Evolutionary conservation across 176 grass and related monocot genomes (phyloP), one percentile per base, ranked within the genome.

Genomic region (Carex parvula): DNA sequence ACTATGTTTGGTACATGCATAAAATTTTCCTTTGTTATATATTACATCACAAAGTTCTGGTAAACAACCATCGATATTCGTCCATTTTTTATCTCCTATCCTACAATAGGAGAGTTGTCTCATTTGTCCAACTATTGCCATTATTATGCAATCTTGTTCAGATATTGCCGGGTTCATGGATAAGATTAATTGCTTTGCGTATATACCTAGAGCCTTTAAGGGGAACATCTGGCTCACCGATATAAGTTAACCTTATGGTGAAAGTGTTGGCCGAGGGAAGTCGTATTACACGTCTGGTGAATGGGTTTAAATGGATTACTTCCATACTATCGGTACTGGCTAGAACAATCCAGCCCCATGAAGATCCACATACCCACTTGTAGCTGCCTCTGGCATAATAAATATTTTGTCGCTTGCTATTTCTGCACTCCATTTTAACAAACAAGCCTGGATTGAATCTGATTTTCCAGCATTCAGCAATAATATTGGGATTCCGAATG

Each of bases 331-430:
- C 6, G 56, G 41, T 48, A 48, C 10, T 8, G 50, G 11, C n/a
- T 4, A 55, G 58, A 52, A 83, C 48, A 21, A 83, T 48, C 81
- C 81, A 83, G 6, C 81, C 81, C 60, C 39, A 70, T 2, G 81
- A 83, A 26, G 81, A 67, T 56, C 81, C 81, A 70, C 81, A 83
- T 44, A 55, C 21, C 61, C 35, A 55, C 61, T 83, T 83, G 42
- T 83, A 83, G 81, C 30, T 64, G 62, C 62, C 61, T 55, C 81
- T 26, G 81, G 62, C 16, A 83, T 6, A 83, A 83, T 13, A 83
- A 83, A 83, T 7, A 70, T 53, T 16, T 70, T 15, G 5, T 24
- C 6, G 0, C 20, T 56, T 3, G 11, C 44, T 30, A 50, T 17
- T 70, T 55, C 61, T 39, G 13, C 60, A 24, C 8, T 22, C n/a